Percentiles rank a stretch among this genome's conserved stretches.
phyloP scores from a whole-genome alignment of 306 rosid genomes.

The Vigna radiata region DNA sequence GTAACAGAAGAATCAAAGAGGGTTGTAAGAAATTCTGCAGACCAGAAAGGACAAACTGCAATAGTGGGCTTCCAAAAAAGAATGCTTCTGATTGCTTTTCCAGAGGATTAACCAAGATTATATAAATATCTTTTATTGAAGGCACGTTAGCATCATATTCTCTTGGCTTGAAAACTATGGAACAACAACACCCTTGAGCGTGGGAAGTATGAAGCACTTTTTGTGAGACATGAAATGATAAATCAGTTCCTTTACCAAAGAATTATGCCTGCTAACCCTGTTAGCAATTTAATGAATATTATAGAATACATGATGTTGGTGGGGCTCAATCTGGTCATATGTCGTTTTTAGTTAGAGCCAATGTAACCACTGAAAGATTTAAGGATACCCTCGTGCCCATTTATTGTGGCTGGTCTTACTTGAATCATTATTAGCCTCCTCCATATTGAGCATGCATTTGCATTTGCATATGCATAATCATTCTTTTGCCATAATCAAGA shows the following conservation, averaged over 20 bases:
- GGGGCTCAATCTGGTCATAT: slow-evolving; percentile 49
- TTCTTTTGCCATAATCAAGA: slow-evolving; percentile 16
- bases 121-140: slow-evolving; percentile 58
- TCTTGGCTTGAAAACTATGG: slow-evolving; percentile 78
- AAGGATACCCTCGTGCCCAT: slow-evolving; percentile 41
- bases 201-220: slow-evolving; percentile 31
- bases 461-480: neutral
- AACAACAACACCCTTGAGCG: slow-evolving; percentile 37
- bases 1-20: slow-evolving; percentile 18
- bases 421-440: slow-evolving; percentile 12
- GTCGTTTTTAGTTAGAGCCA: slow-evolving; percentile 51
- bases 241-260: slow-evolving; percentile 32
- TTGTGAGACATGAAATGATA: slow-evolving; percentile 43
- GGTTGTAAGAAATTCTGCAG: slow-evolving; percentile 28
- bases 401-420: slow-evolving; percentile 24
- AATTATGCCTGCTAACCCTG: slow-evolving; percentile 15
- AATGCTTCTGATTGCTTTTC: slow-evolving; percentile 32
- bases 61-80: slow-evolving; percentile 28
- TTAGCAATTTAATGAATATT: slow-evolving; percentile 40
- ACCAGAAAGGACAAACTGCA: slow-evolving; percentile 24
- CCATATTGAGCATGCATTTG: neutral
- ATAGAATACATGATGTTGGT: slow-evolving; percentile 32
- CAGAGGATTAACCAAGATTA: slow-evolving; percentile 44
- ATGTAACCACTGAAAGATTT: slow-evolving; percentile 46
- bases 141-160: slow-evolving; percentile 66